Conservation (phyloP, 106 monocot species). For the Platanthera guangdongensis region DNA sequence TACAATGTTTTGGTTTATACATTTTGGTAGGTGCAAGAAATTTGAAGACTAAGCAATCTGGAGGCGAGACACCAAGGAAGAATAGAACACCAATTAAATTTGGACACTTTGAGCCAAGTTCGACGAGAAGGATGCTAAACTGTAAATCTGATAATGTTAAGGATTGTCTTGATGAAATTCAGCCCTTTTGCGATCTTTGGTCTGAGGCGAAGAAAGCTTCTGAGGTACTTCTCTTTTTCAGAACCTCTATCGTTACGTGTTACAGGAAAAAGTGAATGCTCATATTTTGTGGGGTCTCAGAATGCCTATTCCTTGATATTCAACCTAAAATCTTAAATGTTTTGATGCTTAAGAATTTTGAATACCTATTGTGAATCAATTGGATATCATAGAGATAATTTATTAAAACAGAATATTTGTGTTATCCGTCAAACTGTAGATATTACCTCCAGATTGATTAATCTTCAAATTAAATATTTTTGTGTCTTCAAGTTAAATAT, state of each 20-base stretch:
- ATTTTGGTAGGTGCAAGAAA: slow-evolving; percentile 15
- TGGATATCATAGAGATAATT: neutral
- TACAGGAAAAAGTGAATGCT: neutral
- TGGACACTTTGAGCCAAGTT: neutral
- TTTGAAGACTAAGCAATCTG: slow-evolving; percentile 11
- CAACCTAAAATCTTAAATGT: neutral
- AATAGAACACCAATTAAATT: neutral
- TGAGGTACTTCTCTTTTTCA: slow-evolving; percentile 28
- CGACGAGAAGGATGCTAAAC: slow-evolving; percentile 13
- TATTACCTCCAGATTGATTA: no score
- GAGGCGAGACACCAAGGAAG: slow-evolving; percentile 10
- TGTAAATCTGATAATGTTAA: slow-evolving; percentile 10
- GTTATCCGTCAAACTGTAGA: neutral
- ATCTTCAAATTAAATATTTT: no score
- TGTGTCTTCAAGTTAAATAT: no score
- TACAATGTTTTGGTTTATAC: neutral
- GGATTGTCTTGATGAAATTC: slow-evolving; percentile 12
- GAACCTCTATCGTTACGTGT: neutral
- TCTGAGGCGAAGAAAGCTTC: slow-evolving; percentile 50
- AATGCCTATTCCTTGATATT: neutral
- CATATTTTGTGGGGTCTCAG: neutral
- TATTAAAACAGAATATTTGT: neutral
- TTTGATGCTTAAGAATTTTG: neutral
- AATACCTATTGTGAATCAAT: neutral
- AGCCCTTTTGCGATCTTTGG: slow-evolving; percentile 21